These are phyloP conservation scores for Aphanomyces euteiches DNA, from an alignment of 352 stramenopile species.

Conservation along the genomic window DNA sequence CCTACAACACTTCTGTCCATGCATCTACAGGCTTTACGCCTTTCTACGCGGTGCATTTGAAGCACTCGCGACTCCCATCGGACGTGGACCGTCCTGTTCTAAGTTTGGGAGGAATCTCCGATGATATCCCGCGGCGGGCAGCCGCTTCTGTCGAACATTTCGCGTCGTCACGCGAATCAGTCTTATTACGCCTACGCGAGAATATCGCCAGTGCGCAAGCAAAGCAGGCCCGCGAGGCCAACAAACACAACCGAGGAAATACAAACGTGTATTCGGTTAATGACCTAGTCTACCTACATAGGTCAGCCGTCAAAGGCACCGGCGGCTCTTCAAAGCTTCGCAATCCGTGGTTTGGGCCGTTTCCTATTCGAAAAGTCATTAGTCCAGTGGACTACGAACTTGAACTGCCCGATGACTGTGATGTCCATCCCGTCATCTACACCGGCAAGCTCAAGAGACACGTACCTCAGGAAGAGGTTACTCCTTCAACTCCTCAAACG, in stretches of 20 bases:
- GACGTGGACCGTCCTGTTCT: background rate
- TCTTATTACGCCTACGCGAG: background rate
- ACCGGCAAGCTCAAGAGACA: too few species aligned
- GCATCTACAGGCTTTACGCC: background rate
- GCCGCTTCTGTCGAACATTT: background rate
- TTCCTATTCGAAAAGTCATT: too few species aligned
- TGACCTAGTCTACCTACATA: background rate
- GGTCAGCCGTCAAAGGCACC: background rate
- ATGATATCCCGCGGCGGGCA: background rate
- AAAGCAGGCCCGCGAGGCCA: background rate
- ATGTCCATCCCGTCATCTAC: too few species aligned
- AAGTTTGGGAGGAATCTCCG: background rate
- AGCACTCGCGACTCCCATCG: background rate
- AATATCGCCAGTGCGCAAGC: background rate
- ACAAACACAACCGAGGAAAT: background rate
- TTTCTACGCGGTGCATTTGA: background rate
- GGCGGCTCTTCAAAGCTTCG: too few species aligned
- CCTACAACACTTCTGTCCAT: background rate
- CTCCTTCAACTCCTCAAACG: too few species aligned
- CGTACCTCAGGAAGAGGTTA: too few species aligned
- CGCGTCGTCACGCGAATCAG: background rate
- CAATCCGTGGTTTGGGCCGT: too few species aligned
- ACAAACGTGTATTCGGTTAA: background rate
- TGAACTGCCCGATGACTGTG: too few species aligned
- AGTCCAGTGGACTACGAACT: too few species aligned